Base-by-base conservation (phyloP, 306 rosid species). In the Quercus berberidifolia region DNA sequence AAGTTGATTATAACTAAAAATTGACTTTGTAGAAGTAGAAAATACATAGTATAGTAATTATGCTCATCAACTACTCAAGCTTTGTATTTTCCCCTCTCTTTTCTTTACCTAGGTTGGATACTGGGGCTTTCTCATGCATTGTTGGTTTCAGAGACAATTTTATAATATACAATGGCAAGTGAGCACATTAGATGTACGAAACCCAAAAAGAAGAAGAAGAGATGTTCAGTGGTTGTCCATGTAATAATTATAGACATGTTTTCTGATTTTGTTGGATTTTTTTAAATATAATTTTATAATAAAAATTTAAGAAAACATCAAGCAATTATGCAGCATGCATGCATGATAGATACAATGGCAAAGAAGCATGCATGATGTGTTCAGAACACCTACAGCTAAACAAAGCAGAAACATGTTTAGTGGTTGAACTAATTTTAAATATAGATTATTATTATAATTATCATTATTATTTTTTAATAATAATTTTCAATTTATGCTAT, bases 351-450 rank as follows among this genome's bases (percentile, higher is more conserved):
- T 28, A 26, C 12, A 38, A 19, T 65, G n/a, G 33, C 54, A 17
- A 21, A 46, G 72, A 20, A 23, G 75, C 56, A 25, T 23, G 54
- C 21, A 69, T 38, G 23, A 51, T 51, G 76, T 4, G 71, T 8
- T 41, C 46, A 41, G 55, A 59, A 28, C 26, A 78, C 38, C 76
- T 19, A 78, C 76, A 71, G 60, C 82, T 71, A 78, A 78, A 26
- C 62, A 46, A 71, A 57, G 25, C 15, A 31, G 8, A 51, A 58
- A 49, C 76, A 57, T 58, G 82, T 46, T 59, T 58, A 58, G 71
- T 78, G 18, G 80, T 69, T 78, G 69, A 69, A 23, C 21, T 26
- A 55, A 69, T 69, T 71, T 26, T 57, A 70, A 38, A 78, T 23
- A 18, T 8, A 54, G 13, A n/a, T 64, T 19, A 55, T 77, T 26